Conservation (phyloP, 2,329 filamentous ascomycete species). For the Botrytis galanthina region DNA sequence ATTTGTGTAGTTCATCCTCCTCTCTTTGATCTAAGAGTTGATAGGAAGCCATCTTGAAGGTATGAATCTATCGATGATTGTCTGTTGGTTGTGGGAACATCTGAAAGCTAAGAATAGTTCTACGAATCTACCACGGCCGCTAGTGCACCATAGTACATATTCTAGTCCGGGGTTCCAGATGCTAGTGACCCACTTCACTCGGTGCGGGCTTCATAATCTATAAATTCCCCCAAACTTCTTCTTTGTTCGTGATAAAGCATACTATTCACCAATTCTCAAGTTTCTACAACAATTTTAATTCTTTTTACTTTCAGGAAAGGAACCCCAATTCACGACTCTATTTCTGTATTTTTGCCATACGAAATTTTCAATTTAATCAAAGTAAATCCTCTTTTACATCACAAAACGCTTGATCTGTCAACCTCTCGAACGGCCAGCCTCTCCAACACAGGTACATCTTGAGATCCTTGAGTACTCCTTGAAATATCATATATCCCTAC, state of each 20-base stretch:
- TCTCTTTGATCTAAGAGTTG: conserved; percentile 70
- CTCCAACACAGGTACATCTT: background rate
- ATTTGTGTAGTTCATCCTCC: conserved; percentile 82
- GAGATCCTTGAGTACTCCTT: background rate
- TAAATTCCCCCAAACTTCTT: conserved; percentile 11
- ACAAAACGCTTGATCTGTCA: background rate
- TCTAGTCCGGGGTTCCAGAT: conserved; percentile 5
- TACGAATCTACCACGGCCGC: conserved; percentile 12
- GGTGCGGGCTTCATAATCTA: conserved; percentile 3
- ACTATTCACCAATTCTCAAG: background rate
- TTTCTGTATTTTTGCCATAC: background rate
- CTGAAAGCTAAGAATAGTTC: background rate
- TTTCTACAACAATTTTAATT: background rate
- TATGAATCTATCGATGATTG: background rate
- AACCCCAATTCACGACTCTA: background rate
- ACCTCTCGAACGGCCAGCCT: background rate
- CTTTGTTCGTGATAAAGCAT: background rate
- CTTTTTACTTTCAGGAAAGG: background rate
- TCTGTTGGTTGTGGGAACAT: background rate
- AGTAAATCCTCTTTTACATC: background rate
- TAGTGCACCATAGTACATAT: background rate
- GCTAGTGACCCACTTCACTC: background rate
- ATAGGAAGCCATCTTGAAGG: conserved; percentile 54
- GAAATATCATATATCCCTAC: background rate
- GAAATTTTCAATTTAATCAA: background rate